These are phyloP conservation scores for Phytophthora pisi DNA, from an alignment of 352 stramenopile genomes.

Conservation along the genomic window DNA sequence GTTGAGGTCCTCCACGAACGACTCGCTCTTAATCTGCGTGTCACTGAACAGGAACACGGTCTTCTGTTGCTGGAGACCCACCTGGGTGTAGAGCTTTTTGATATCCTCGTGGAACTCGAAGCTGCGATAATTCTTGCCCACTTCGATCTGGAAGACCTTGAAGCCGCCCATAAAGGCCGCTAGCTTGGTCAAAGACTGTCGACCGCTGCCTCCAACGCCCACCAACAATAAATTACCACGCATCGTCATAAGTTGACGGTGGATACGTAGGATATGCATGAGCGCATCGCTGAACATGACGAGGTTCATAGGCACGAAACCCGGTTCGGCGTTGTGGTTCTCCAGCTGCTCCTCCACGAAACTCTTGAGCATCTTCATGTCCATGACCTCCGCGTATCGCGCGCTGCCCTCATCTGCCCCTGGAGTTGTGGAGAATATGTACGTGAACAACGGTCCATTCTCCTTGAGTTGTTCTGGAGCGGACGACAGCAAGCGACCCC, in stretches of 20 bases:
- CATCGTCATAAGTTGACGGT: conserved; percentile 88
- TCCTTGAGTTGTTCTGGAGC: conserved; percentile 78
- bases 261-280: conserved; percentile 91
- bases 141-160: conserved; percentile 93
- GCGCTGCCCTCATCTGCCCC: conserved; percentile 37
- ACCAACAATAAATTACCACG: conserved; percentile 93
- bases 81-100: conserved; percentile 88
- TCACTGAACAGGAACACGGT: conserved; percentile 95
- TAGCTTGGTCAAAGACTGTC: conserved; percentile 89
- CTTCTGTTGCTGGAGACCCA: conserved; percentile 82
- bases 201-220: conserved; percentile 90
- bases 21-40: conserved; percentile 94
- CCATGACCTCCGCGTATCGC: conserved; percentile 81
- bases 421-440: conserved; percentile 61
- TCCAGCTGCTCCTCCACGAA: conserved; percentile 92
- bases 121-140: conserved; percentile 93
- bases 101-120: conserved; percentile 94
- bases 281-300: conserved; percentile 93
- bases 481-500: conserved; percentile 58
- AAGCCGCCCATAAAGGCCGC: conserved; percentile 90
- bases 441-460: conserved; percentile 81
- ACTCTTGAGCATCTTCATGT: conserved; percentile 87
- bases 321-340: conserved; percentile 91
- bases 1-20: conserved; percentile 94
- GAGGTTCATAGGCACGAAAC: conserved; percentile 89